phyloP scores from a whole-genome alignment of 495 filamentous ascomycete genomes.

The Hyaloscypha finlandica region DNA sequence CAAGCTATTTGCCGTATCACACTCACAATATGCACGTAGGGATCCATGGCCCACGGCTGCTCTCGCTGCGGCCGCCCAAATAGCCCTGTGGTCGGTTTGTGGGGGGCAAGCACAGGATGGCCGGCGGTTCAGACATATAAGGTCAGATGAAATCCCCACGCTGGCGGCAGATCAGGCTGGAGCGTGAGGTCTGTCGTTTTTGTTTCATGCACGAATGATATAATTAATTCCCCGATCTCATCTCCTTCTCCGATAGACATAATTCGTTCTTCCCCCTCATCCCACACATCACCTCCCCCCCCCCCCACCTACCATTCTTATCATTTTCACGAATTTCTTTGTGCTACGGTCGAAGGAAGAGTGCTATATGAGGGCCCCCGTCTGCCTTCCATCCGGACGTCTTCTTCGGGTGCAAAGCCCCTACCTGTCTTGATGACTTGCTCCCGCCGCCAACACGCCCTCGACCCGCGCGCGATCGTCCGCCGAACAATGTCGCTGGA shows the following conservation, averaged over 20 bases:
- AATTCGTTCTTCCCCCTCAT: background rate
- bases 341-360: background rate
- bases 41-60: background rate
- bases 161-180: background rate
- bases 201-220: background rate
- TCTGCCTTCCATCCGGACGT: background rate
- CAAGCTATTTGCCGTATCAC: background rate
- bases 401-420: background rate
- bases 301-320: background rate
- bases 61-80: background rate
- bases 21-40: background rate
- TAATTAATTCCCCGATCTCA: conserved; percentile 1
- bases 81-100: background rate
- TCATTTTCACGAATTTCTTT: background rate
- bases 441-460: conserved; percentile 2
- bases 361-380: background rate
- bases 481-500: conserved; percentile 7
- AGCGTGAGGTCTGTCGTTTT: background rate
- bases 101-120: too few relatives aligned
- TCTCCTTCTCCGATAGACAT: background rate
- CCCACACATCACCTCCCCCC: background rate
- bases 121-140: background rate
- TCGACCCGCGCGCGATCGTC: background rate
- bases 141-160: background rate
- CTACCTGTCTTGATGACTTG: background rate